Conservation (phyloP, 176 grass and related monocot genomes). For the Elaeis guineensis region DNA sequence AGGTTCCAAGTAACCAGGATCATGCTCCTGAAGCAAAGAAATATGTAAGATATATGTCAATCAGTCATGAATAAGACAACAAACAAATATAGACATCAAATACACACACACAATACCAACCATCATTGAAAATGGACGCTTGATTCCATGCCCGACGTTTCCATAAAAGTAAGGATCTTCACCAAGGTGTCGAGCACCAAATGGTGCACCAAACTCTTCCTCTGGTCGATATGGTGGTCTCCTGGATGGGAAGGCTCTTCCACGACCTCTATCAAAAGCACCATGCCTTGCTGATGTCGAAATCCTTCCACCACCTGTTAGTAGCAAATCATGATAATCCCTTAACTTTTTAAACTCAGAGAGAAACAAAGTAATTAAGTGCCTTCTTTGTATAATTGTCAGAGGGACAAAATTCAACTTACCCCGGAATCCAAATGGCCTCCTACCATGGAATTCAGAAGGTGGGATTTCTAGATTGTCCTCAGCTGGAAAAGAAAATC, state of each 20-base stretch:
- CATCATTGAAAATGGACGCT: slow-evolving; percentile 36
- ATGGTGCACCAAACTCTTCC: slow-evolving; percentile 28
- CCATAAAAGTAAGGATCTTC: slow-evolving; percentile 34
- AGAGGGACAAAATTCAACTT: not conserved
- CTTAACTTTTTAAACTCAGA: too few species aligned
- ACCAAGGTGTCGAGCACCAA: slow-evolving; percentile 4
- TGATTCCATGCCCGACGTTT: slow-evolving; percentile 22
- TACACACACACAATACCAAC: slow-evolving; percentile 8
- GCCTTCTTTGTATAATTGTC: too few species aligned
- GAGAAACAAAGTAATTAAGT: too few species aligned
- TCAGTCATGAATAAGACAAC: too few species aligned
- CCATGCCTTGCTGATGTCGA: slow-evolving; percentile 24
- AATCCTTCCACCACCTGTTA: slow-evolving; percentile 28
- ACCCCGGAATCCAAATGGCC: slow-evolving; percentile 31
- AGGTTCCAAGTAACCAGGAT: slow-evolving; percentile 32
- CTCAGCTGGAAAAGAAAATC: slow-evolving; percentile 18
- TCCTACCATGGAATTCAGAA: slow-evolving; percentile 27
- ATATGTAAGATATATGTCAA: too few species aligned
- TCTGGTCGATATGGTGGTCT: slow-evolving; percentile 31
- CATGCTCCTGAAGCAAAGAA: slow-evolving; percentile 26
- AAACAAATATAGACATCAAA: not conserved
- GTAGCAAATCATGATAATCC: not conserved
- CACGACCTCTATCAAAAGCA: slow-evolving; percentile 23
- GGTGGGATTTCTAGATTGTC: slow-evolving; percentile 20
- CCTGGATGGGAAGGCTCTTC: slow-evolving; percentile 27